These are phyloP conservation scores for Lactuca saligna DNA, from an alignment of 129 eudicot genomes.

Conservation along the genomic window DNA sequence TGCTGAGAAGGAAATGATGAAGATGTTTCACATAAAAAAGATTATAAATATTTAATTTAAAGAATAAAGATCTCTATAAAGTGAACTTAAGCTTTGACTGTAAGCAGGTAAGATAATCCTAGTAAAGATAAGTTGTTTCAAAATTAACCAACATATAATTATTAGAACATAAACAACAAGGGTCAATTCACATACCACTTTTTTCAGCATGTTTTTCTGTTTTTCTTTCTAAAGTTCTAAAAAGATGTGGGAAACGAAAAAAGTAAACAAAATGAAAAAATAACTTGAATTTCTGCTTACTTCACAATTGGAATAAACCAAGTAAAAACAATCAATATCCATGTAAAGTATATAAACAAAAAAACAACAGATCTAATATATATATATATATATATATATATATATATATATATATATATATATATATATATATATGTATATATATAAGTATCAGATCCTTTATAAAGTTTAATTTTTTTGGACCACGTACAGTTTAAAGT, in stretches of 20 bases:
- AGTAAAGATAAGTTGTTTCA: conserved; percentile 21
- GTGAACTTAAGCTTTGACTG: conserved; percentile 6
- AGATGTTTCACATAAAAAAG: conserved; percentile 21
- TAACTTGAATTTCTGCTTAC: background rate
- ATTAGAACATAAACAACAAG: conserved; percentile 26
- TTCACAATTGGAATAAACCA: background rate
- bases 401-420: too few species aligned
- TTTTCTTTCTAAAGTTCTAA: conserved; percentile 20
- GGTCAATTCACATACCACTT: conserved; percentile 25
- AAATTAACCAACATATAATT: conserved; percentile 28
- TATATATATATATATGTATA: too few species aligned
- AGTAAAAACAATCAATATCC: conserved; percentile 1
- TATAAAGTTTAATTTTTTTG: background rate
- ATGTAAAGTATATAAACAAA: conserved; percentile 4
- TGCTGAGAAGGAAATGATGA: conserved; percentile 26
- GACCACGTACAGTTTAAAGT: conserved; percentile 8
- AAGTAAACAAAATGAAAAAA: conserved; percentile 16
- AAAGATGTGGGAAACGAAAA: conserved; percentile 16
- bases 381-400: too few species aligned
- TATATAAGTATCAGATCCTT: background rate
- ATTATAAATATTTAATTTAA: conserved; percentile 9
- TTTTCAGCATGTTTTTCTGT: conserved; percentile 33
- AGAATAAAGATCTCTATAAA: background rate
- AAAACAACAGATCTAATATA: conserved; percentile 8
- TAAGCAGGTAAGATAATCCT: conserved; percentile 21